A percentile compares a stretch with the other conserved stretches of the same genome.
Conservation (phyloP, 768 basidiomycete genomes). For the Hebeloma cylindrosporum region DNA sequence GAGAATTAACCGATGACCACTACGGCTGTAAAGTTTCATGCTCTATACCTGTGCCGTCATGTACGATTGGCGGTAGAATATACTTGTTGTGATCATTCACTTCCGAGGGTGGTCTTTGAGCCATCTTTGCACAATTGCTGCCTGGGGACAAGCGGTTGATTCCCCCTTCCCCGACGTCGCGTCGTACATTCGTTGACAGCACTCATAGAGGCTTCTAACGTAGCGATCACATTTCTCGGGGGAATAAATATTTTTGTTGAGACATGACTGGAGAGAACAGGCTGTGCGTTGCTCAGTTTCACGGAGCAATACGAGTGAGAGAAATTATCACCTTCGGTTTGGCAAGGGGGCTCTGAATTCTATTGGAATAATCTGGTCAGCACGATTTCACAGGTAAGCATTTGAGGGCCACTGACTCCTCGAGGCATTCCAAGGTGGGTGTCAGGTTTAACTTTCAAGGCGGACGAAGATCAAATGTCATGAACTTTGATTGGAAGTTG, state of each 20-base stretch:
- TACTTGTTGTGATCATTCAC: no score
- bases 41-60: no score
- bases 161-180: conserved; percentile 36
- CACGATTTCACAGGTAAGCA: no score
- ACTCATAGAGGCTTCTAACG: conserved; percentile 56
- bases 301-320: neutral
- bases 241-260: conserved; percentile 60
- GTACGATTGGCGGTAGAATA: no score
- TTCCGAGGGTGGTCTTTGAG: conserved; percentile 47
- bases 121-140: conserved; percentile 55
- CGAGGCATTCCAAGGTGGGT: no score
- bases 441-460: no score
- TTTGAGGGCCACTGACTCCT: no score
- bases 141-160: conserved; percentile 64
- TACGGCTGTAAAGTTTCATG: no score
- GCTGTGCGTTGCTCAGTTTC: conserved; percentile 37
- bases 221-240: conserved; percentile 61
- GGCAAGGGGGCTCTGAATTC: neutral
- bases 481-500: no score
- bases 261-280: conserved; percentile 61
- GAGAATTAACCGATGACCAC: no score
- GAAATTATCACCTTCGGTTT: neutral
- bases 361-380: no score
- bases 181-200: conserved; percentile 61
- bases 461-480: no score